phyloP scores from a whole-genome alignment of 768 basidiomycete species.

The Serendipita vermifera region DNA sequence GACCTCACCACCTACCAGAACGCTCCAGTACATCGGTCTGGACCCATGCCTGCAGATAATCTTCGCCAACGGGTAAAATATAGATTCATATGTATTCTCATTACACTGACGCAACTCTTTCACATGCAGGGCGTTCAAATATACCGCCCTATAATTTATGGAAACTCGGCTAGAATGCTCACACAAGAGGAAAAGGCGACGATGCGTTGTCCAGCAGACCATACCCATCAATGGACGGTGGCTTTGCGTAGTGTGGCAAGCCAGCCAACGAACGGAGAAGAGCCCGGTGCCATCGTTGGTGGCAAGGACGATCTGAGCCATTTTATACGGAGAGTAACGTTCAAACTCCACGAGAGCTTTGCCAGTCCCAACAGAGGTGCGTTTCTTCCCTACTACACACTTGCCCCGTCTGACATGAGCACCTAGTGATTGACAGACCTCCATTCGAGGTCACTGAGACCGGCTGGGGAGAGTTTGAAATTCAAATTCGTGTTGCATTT shows the following conservation, averaged over 20 bases:
- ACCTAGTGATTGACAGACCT: slow-evolving; percentile 72
- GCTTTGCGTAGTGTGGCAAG: slow-evolving; percentile 83
- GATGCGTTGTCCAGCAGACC: slow-evolving; percentile 38
- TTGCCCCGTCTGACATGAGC: slow-evolving; percentile 9
- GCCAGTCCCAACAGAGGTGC: slow-evolving; percentile 77
- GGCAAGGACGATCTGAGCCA: slow-evolving; percentile 83
- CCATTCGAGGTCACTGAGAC: slow-evolving; percentile 96
- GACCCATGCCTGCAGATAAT: slow-evolving; percentile 6
- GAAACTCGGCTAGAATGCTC: slow-evolving; percentile 77
- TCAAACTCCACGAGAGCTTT: slow-evolving; percentile 97
- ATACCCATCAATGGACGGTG: slow-evolving; percentile 95
- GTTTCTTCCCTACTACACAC: slow-evolving; percentile 20
- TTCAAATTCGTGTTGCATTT: slow-evolving; percentile 84
- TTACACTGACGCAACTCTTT: slow-evolving; percentile 10
- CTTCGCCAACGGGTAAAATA: slow-evolving; percentile 16
- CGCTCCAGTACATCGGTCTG: not conserved
- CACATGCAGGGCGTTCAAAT: slow-evolving; percentile 63
- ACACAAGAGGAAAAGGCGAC: slow-evolving; percentile 55
- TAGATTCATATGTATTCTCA: slow-evolving; percentile 12
- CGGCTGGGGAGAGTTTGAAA: slow-evolving; percentile 99
- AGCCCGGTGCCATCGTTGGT: slow-evolving; percentile 62
- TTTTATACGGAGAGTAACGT: slow-evolving; percentile 90
- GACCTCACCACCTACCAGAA: not conserved
- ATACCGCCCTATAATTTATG: slow-evolving; percentile 85
- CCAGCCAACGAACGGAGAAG: slow-evolving; percentile 25